These are phyloP conservation scores for Neophaeococcomyces aloes DNA, from an alignment of 2,329 filamentous ascomycete genomes.

Conservation along the genomic window DNA sequence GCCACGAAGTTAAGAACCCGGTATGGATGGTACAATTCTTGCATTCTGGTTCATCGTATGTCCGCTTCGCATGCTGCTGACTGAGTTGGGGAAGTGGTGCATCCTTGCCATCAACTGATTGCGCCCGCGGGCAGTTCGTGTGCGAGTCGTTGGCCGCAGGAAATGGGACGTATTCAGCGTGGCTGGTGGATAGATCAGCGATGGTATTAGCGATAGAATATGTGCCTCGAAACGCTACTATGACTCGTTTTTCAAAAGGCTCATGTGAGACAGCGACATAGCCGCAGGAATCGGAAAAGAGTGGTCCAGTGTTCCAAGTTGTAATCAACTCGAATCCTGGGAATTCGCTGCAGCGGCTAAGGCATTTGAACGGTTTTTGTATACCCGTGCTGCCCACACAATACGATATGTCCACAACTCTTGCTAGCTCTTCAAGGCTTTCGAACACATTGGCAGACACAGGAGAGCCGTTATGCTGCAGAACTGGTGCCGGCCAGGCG, in stretches of 20 bases:
- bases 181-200: slow-evolving; percentile 76
- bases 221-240: slow-evolving; percentile 86
- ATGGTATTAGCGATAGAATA: slow-evolving; percentile 90
- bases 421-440: slow-evolving; percentile 76
- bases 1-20: slow-evolving; percentile 81
- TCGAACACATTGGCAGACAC: slow-evolving; percentile 59
- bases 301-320: slow-evolving; percentile 80
- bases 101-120: slow-evolving; percentile 6
- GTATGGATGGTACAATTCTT: slow-evolving; percentile 83
- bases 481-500: slow-evolving; percentile 1
- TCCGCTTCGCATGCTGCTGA: slow-evolving; percentile 17
- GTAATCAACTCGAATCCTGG: slow-evolving; percentile 65
- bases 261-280: slow-evolving; percentile 81
- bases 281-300: slow-evolving; percentile 84
- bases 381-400: slow-evolving; percentile 82
- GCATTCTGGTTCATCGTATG: slow-evolving; percentile 44
- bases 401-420: slow-evolving; percentile 87
- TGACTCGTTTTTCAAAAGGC: slow-evolving; percentile 50
- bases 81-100: slow-evolving; percentile 14
- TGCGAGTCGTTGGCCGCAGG: slow-evolving; percentile 39
- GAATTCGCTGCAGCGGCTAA: slow-evolving; percentile 77
- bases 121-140: slow-evolving; percentile 14
- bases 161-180: slow-evolving; percentile 85
- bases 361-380: slow-evolving; percentile 69
- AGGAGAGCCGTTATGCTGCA: background rate